Evolutionary conservation across 192 early-diverging fungal species (phyloP).

Genomic region (Backusella macrospora): DNA sequence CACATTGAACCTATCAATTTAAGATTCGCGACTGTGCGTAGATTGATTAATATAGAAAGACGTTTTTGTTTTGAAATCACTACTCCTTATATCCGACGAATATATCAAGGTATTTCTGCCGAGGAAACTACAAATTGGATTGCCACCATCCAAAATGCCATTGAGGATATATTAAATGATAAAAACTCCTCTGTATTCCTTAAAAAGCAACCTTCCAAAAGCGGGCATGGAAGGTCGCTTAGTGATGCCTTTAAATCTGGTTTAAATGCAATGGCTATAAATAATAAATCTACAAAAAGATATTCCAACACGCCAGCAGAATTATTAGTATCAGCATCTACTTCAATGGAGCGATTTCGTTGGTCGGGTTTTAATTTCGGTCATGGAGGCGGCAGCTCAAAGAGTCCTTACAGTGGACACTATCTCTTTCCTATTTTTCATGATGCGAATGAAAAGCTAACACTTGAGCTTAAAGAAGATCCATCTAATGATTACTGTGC

Average conservation of each 20-base stretch:
- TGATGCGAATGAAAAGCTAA: constrained; percentile 20
- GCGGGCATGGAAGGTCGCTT: constrained; percentile 21
- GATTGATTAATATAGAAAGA: constrained; percentile 64
- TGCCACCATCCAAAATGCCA: constrained; percentile 66
- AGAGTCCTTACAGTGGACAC: not conserved
- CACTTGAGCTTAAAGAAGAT: constrained; percentile 30
- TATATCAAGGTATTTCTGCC: constrained; percentile 70
- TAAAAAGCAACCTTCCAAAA: not conserved
- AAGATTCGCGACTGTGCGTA: constrained; percentile 66
- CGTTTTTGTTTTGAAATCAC: constrained; percentile 79
- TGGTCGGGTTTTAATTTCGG: constrained; percentile 29
- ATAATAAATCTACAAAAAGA: constrained; percentile 1
- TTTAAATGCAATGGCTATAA: not conserved
- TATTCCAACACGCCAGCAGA: constrained; percentile 18
- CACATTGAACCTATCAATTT: constrained; percentile 68
- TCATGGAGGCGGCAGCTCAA: not conserved
- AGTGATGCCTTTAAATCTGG: constrained; percentile 25
- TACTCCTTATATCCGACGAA: constrained; percentile 57
- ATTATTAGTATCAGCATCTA: constrained; percentile 8
- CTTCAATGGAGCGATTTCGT: constrained; percentile 11
- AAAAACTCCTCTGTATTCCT: constrained; percentile 16
- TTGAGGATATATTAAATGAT: constrained; percentile 64
- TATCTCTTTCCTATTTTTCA: not conserved
- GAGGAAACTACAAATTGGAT: constrained; percentile 72
- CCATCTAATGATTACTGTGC: constrained; percentile 60